A percentile compares a stretch with the other conserved stretches of the same genome.
phyloP scores from a whole-genome alignment of 176 grass and related monocot species.

The Aegilops sharonensis region DNA sequence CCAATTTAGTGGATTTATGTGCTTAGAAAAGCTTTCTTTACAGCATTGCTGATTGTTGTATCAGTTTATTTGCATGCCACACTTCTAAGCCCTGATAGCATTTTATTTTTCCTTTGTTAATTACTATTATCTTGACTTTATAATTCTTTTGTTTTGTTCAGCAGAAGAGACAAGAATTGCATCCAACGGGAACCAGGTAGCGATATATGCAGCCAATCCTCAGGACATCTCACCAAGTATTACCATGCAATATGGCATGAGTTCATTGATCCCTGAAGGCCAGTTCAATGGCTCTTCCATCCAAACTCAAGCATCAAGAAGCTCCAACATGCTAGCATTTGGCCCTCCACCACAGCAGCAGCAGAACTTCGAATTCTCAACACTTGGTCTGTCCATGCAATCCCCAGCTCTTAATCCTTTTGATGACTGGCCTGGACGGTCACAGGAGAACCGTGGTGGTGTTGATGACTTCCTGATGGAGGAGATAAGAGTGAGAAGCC shows the following conservation, averaged over 20 bases:
- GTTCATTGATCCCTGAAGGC: slow-evolving; percentile 44
- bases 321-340: slow-evolving; percentile 49
- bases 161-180: slow-evolving; percentile 35
- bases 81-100: background rate
- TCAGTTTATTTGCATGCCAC: slow-evolving; percentile 18
- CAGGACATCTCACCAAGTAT: slow-evolving; percentile 35
- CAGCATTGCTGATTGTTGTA: background rate
- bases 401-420: slow-evolving; percentile 38
- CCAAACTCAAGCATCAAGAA: slow-evolving; percentile 43
- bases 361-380: slow-evolving; percentile 49
- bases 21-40: background rate
- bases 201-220: slow-evolving; percentile 45
- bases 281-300: slow-evolving; percentile 53
- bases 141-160: slow-evolving; percentile 39
- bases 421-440: slow-evolving; percentile 45
- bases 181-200: slow-evolving; percentile 43
- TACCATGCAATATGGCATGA: slow-evolving; percentile 44
- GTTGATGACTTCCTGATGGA: slow-evolving; percentile 79
- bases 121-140: slow-evolving; percentile 2
- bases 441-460: slow-evolving; percentile 33
- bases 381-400: slow-evolving; percentile 39
- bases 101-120: slow-evolving; percentile 12
- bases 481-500: slow-evolving; percentile 86
- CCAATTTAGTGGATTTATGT: background rate
- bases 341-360: slow-evolving; percentile 39